Base-by-base conservation (phyloP, 2,329 filamentous ascomycete species). In the Hymenoscyphus albidus region DNA sequence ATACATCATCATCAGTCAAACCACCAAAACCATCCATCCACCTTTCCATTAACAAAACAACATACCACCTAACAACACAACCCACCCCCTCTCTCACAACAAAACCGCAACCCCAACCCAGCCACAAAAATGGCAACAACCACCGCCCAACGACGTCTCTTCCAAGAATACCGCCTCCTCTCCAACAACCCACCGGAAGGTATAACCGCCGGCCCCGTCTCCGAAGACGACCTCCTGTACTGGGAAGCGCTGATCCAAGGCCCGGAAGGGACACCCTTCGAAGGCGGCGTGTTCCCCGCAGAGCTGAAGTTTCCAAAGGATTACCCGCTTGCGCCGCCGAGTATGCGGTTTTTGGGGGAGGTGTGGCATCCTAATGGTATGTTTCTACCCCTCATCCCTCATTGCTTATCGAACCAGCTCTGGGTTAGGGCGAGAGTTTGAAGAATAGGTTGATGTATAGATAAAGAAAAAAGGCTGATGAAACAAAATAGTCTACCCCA, bases 231-330 rank as follows among this genome's bases (percentile, higher is more conserved):
- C 80, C 88, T 98, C 75, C 91, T 97, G 73, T 82, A 92, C 74
- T 99, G 95, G 95, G 95, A 99, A 80, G 95, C 93, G 9, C 81
- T 98, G 68, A 98, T 99, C 74, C 90, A 96, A 78, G 95, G 95
- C 0, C 95, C 95, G 13, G 93, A 97, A 75, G 95, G 90, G 68
- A 99, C 95, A 1, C 95, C 95, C 0, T 99, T 96, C 73, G 94
- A 96, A 81, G 94, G 93, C 65, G 95, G 95, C 62, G 87, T 99
- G 65, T 99, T 98, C 77, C 92, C 93, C 54, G 95, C 95, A 32
- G 93, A 97, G 78, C 86, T 99, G 72, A 93, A 89, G 74, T 99
- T 99, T 74, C 94, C 95, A 5, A 91, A 91, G 75, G 95, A 99
- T 78, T 99, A 99, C 75, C 95, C 95, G n/a, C 85, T 98, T 5